Evolutionary conservation across 129 eudicot genomes (phyloP).

Genomic region (Cynara cardunculus): DNA sequence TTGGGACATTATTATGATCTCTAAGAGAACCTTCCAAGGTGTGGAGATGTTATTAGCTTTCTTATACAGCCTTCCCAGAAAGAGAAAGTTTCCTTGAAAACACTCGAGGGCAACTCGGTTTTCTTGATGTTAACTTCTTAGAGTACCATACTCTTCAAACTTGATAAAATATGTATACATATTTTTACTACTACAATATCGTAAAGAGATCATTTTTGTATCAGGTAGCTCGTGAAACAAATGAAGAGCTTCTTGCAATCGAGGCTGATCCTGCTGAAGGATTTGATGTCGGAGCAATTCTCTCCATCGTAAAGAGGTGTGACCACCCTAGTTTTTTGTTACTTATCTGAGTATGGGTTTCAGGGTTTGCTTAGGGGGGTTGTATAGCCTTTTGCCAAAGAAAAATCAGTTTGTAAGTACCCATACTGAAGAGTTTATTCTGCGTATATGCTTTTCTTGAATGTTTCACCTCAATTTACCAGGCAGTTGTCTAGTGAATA

Average conservation of each 20-base stretch:
- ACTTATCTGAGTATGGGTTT: not conserved
- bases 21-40: not conserved
- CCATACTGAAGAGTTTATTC: not conserved
- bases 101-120: not conserved
- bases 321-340: slow-evolving; percentile 3
- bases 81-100: not conserved
- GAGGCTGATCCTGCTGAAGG: slow-evolving; percentile 87
- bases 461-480: slow-evolving; percentile 24
- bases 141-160: not conserved
- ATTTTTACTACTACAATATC: slow-evolving; percentile 2
- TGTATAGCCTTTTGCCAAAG: not conserved
- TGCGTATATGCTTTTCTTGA: slow-evolving; percentile 10
- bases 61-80: not conserved
- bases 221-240: slow-evolving; percentile 94
- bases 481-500: slow-evolving; percentile 92
- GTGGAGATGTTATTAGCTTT: not conserved
- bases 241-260: slow-evolving; percentile 84
- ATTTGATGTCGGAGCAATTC: slow-evolving; percentile 86
- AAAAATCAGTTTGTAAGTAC: not conserved
- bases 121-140: not conserved
- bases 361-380: slow-evolving; percentile 12
- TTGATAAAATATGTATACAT: not conserved
- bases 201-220: not conserved
- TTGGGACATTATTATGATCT: not conserved
- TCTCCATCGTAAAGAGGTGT: slow-evolving; percentile 70